phyloP scores from a whole-genome alignment of 495 filamentous ascomycete species.

The Aspergillus bertholletiae region DNA sequence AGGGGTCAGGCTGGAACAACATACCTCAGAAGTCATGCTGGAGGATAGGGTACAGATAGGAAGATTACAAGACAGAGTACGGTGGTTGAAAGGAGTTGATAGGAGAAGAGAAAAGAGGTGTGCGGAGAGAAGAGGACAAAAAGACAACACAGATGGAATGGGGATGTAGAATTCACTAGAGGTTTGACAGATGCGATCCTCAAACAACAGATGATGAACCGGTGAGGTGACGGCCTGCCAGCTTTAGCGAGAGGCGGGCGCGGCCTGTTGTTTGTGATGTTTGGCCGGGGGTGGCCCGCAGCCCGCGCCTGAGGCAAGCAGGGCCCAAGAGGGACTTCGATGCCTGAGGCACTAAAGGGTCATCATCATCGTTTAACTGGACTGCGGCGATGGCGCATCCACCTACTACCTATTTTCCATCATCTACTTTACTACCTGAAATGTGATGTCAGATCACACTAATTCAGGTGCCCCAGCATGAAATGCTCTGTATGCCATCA shows the following conservation, averaged over 20 bases:
- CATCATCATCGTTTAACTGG: background rate
- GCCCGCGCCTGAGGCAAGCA: background rate
- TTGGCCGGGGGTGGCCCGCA: slow-evolving; percentile 1
- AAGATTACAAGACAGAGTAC: slow-evolving; percentile 4
- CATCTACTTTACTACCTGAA: background rate
- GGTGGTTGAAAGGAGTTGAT: slow-evolving; percentile 6
- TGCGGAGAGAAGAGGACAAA: slow-evolving; percentile 3
- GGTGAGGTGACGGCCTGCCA: slow-evolving; percentile 26
- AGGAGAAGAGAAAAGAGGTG: slow-evolving; percentile 4
- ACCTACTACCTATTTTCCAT: too few species aligned
- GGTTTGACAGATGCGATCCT: slow-evolving; percentile 26
- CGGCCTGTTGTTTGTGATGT: slow-evolving; percentile 20
- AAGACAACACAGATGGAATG: slow-evolving; percentile 7
- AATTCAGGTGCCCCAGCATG: background rate
- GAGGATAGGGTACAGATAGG: slow-evolving; percentile 11
- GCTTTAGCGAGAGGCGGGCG: slow-evolving; percentile 24
- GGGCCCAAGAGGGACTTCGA: background rate
- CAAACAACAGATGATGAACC: slow-evolving; percentile 23
- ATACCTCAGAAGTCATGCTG: slow-evolving; percentile 49
- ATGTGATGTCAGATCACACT: background rate
- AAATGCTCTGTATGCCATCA: background rate
- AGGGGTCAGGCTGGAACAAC: slow-evolving; percentile 37
- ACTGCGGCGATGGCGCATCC: background rate
- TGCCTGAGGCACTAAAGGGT: slow-evolving; percentile 15
- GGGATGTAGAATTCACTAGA: slow-evolving; percentile 17